These are phyloP conservation scores for Inga laurina DNA, from an alignment of 306 rosid species.

Conservation along the genomic window DNA sequence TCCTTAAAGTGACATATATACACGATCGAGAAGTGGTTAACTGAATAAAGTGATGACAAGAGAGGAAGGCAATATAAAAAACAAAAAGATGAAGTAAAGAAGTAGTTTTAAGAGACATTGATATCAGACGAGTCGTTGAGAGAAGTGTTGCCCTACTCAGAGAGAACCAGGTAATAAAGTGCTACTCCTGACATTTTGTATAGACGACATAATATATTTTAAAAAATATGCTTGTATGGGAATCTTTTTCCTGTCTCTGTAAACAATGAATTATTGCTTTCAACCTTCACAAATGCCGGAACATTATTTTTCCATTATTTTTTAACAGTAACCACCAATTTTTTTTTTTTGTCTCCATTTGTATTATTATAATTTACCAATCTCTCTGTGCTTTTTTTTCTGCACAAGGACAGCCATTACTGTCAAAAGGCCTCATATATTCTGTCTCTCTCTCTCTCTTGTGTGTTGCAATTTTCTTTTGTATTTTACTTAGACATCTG, in stretches of 20 bases:
- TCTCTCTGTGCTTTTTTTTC: slow-evolving; percentile 28
- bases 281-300: slow-evolving; percentile 41
- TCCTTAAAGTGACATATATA: neutral
- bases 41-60: slow-evolving; percentile 16
- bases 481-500: slow-evolving; percentile 33
- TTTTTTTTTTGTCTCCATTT: slow-evolving; percentile 46
- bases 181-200: slow-evolving; percentile 22
- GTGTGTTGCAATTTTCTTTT: neutral
- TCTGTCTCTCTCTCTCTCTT: slow-evolving; percentile 15
- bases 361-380: neutral
- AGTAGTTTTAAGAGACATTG: slow-evolving; percentile 22
- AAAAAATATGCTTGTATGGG: slow-evolving; percentile 71
- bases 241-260: slow-evolving; percentile 57
- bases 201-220: slow-evolving; percentile 34
- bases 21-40: neutral
- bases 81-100: slow-evolving; percentile 39
- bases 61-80: slow-evolving; percentile 35
- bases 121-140: slow-evolving; percentile 26
- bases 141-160: slow-evolving; percentile 37
- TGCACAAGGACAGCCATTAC: slow-evolving; percentile 51
- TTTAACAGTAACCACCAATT: slow-evolving; percentile 45
- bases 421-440: slow-evolving; percentile 39
- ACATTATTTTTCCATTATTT: slow-evolving; percentile 40
- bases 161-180: slow-evolving; percentile 43
- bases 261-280: slow-evolving; percentile 50